These are phyloP conservation scores for Suhomyces vadensis DNA, from an alignment of 805 yeast genomes.

Conservation along the genomic window DNA sequence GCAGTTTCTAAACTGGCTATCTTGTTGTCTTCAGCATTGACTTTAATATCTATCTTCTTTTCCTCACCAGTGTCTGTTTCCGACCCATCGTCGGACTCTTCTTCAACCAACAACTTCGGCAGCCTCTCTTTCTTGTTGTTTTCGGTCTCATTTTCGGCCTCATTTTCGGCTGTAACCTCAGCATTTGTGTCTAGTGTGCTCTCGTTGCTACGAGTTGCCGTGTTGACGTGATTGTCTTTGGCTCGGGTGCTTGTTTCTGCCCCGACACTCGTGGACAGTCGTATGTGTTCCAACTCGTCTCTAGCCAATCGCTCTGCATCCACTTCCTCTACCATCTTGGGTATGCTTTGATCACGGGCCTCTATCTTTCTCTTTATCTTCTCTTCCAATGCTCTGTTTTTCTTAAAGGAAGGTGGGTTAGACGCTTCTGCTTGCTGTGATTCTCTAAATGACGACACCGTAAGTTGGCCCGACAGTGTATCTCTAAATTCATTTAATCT, in stretches of 20 bases:
- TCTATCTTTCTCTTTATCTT: conserved; percentile 23
- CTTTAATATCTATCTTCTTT: neutral
- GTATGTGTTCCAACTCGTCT: no score
- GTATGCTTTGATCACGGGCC: conserved; percentile 5
- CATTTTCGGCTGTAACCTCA: no score
- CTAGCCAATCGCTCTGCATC: neutral
- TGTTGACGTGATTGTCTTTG: no score
- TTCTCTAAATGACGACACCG: conserved; percentile 73
- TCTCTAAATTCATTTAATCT: conserved; percentile 84
- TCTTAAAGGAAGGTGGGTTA: conserved; percentile 81
- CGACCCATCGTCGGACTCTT: neutral
- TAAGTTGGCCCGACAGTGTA: conserved; percentile 71
- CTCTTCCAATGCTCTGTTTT: conserved; percentile 56
- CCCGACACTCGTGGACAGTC: no score
- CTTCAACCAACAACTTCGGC: neutral
- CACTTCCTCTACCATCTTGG: neutral
- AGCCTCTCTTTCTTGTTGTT: neutral
- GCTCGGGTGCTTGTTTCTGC: no score
- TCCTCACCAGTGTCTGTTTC: no score
- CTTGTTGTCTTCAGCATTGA: neutral
- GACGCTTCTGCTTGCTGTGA: conserved; percentile 45
- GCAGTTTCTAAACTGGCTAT: neutral
- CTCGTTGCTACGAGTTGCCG: no score
- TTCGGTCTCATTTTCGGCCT: no score
- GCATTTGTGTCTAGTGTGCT: no score